Percentiles rank a stretch among this genome's conserved stretches.
Conservation (phyloP, 768 basidiomycete genomes). For the Boletus edulis region DNA sequence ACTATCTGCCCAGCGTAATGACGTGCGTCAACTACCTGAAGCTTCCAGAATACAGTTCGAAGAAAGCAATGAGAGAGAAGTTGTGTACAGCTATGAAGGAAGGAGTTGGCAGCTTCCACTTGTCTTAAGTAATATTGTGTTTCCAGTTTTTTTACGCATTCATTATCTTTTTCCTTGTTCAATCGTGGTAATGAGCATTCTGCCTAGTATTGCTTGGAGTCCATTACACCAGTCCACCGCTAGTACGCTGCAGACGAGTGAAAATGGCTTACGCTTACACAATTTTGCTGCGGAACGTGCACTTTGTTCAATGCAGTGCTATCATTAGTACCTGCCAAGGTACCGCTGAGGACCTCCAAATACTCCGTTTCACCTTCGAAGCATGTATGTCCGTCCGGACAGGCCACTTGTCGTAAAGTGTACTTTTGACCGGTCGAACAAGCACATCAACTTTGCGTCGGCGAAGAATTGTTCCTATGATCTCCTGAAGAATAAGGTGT, state of each 20-base stretch:
- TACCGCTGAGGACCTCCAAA: background rate
- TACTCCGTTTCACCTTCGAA: constrained; percentile 8
- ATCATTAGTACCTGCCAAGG: background rate
- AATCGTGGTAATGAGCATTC: constrained; percentile 5
- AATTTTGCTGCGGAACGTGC: constrained; percentile 28
- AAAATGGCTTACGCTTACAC: background rate
- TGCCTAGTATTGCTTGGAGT: background rate
- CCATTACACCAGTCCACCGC: no score
- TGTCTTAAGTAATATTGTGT: constrained; percentile 58
- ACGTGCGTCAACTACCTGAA: constrained; percentile 98
- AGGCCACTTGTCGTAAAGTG: constrained; percentile 83
- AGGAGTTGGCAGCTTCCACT: constrained; percentile 95
- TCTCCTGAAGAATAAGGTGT: constrained; percentile 68
- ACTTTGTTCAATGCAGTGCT: constrained; percentile 4
- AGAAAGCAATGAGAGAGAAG: constrained; percentile 81
- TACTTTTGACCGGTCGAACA: constrained; percentile 68
- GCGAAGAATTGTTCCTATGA: constrained; percentile 79
- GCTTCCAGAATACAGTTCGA: constrained; percentile 91
- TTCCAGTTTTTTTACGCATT: constrained; percentile 20
- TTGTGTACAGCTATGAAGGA: constrained; percentile 84
- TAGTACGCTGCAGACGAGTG: background rate
- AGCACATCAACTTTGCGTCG: constrained; percentile 76
- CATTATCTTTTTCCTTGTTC: constrained; percentile 6
- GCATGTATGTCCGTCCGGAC: constrained; percentile 55
- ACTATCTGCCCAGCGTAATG: constrained; percentile 97